phyloP scores from a whole-genome alignment of 2,329 filamentous ascomycete genomes.

The Colletotrichum incanum region DNA sequence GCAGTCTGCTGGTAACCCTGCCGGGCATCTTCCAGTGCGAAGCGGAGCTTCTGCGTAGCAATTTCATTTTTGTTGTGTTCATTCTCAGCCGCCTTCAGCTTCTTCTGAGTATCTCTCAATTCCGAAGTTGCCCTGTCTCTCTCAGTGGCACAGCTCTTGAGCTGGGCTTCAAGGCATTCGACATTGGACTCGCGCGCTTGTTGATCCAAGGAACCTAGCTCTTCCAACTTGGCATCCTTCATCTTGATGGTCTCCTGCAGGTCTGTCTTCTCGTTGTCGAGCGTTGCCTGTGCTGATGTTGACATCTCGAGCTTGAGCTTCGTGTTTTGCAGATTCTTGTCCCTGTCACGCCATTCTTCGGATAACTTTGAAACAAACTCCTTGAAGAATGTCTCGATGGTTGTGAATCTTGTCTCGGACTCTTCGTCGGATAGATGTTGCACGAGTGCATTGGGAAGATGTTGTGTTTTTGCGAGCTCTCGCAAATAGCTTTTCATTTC shows the following conservation, averaged over 20 bases:
- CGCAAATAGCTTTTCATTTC: neutral
- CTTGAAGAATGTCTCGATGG: constrained; percentile 2
- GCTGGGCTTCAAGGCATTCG: neutral
- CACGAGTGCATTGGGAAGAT: neutral
- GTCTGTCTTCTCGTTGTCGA: constrained; percentile 14
- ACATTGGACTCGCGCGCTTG: neutral
- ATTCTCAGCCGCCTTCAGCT: neutral
- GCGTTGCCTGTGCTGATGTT: neutral
- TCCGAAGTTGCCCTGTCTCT: neutral
- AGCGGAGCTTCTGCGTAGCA: neutral
- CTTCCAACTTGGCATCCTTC: neutral
- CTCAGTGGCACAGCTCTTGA: neutral
- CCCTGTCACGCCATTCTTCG: neutral
- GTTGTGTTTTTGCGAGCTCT: neutral
- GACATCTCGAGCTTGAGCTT: neutral
- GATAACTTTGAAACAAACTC: constrained; percentile 4
- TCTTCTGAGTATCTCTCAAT: neutral
- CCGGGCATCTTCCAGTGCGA: neutral
- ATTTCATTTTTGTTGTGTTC: constrained; percentile 18
- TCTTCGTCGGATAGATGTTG: neutral
- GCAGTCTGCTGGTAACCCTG: neutral
- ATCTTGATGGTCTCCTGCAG: neutral
- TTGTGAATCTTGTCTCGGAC: neutral
- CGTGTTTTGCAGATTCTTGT: neutral
- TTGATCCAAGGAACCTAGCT: neutral